A percentile compares a stretch with the other conserved stretches of the same genome.
These are phyloP conservation scores for Furcasterigmium sp. DNA, from an alignment of 2,329 filamentous ascomycete species.

Conservation along the genomic window DNA sequence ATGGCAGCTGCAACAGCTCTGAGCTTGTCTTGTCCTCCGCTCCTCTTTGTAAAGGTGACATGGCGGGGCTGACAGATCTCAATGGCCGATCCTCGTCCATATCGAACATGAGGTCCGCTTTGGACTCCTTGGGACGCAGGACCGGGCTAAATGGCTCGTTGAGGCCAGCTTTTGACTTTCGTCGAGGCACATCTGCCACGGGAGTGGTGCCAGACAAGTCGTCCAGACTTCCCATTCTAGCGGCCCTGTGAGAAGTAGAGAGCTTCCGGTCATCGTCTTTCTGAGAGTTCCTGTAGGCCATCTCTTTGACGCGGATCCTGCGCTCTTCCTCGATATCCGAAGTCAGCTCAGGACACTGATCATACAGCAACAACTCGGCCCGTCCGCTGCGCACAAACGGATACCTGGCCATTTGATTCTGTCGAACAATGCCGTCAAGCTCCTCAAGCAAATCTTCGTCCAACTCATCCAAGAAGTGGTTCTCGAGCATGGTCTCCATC, in stretches of 20 bases:
- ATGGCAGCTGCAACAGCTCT: conserved; percentile 11
- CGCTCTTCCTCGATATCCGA: conserved; percentile 64
- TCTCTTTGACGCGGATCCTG: conserved; percentile 67
- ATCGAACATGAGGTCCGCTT: conserved; percentile 79
- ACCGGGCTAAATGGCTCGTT: conserved; percentile 61
- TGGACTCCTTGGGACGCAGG: conserved; percentile 63
- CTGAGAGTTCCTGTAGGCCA: conserved; percentile 61
- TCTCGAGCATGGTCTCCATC: conserved; percentile 87
- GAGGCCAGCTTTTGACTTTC: conserved; percentile 37
- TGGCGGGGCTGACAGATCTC: conserved; percentile 19
- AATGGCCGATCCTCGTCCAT: conserved; percentile 75
- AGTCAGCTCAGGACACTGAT: conserved; percentile 58
- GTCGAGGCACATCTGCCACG: conserved; percentile 40
- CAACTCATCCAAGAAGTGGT: conserved; percentile 77
- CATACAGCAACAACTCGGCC: conserved; percentile 60
- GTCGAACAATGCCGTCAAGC: conserved; percentile 72
- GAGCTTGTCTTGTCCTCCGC: conserved; percentile 1
- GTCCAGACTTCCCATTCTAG: conserved; percentile 59
- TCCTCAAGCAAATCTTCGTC: conserved; percentile 79
- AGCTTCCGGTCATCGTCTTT: conserved; percentile 60
- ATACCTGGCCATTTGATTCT: conserved; percentile 73
- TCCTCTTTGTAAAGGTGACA: conserved; percentile 6
- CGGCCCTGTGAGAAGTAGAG: conserved; percentile 53
- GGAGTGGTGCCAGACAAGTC: conserved; percentile 38
- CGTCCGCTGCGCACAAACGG: conserved; percentile 74